Conservation (phyloP, 2,329 filamentous ascomycete genomes). For the Alternaria postmessia region DNA sequence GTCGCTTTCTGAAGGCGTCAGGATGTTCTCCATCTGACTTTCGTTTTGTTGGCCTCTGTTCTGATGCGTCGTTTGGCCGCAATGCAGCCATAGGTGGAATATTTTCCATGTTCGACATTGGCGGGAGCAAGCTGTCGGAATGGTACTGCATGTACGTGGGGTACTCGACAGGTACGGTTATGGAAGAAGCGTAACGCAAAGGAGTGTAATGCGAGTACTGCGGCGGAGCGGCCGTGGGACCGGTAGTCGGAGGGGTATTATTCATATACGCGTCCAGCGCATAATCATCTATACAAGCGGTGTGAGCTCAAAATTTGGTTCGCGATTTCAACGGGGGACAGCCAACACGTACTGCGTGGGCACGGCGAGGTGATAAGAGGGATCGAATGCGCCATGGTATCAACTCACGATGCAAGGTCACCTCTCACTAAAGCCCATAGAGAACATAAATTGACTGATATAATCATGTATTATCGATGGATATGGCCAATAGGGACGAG, state of each 20-base stretch:
- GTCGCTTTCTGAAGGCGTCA: not conserved
- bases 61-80: not conserved
- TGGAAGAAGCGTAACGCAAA: not conserved
- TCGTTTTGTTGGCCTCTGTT: slow-evolving; percentile 19
- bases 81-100: not conserved
- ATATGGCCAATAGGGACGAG: not conserved
- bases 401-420: not conserved
- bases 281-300: not conserved
- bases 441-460: not conserved
- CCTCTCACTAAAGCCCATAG: not conserved
- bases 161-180: not conserved
- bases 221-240: not conserved
- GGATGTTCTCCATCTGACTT: slow-evolving; percentile 3
- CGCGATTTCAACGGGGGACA: too few species aligned
- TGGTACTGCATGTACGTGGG: not conserved
- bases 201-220: slow-evolving; percentile 1
- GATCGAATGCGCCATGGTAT: not conserved
- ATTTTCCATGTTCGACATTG: slow-evolving; percentile 1
- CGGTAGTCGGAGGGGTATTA: not conserved
- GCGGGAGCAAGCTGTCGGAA: not conserved
- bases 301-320: not conserved
- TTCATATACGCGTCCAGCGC: not conserved
- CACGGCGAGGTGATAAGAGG: not conserved
- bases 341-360: not conserved
- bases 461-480: not conserved